Conservation (phyloP, 495 filamentous ascomycete genomes). For the Staphylotrichum longicolle region DNA sequence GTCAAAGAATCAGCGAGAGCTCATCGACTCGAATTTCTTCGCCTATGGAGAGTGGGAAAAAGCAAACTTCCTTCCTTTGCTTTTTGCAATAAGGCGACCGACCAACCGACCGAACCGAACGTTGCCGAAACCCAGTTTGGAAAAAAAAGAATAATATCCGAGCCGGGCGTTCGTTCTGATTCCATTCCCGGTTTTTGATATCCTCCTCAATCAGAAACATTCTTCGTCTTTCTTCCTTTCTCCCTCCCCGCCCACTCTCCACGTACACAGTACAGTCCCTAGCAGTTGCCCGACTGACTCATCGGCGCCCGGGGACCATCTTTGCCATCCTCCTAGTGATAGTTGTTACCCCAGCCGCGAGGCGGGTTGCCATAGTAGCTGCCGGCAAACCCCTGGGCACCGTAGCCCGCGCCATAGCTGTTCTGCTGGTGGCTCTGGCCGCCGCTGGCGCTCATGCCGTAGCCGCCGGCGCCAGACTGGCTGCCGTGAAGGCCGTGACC, state of each 20-base stretch:
- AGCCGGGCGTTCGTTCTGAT: no score
- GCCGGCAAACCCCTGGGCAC: slow-evolving; percentile 52
- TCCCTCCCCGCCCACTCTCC: neutral
- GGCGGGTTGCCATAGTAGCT: slow-evolving; percentile 54
- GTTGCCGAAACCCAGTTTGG: neutral
- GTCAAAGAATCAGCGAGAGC: neutral
- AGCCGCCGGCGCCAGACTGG: slow-evolving; percentile 63
- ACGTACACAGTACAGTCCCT: no score
- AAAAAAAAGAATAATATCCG: neutral
- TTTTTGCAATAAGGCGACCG: neutral
- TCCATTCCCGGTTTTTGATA: neutral
- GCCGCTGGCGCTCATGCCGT: slow-evolving; percentile 66
- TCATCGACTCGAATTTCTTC: neutral
- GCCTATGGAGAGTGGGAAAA: neutral
- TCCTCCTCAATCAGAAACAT: neutral
- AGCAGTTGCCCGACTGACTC: neutral
- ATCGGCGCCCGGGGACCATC: neutral
- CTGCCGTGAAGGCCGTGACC: slow-evolving; percentile 61
- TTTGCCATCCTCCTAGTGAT: slow-evolving; percentile 43
- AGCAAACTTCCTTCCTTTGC: neutral
- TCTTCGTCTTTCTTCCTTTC: neutral
- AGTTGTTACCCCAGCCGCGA: slow-evolving; percentile 70
- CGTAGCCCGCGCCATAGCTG: slow-evolving; percentile 53
- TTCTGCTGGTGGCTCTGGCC: slow-evolving; percentile 66
- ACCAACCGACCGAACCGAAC: neutral